Evolutionary conservation across 306 rosid species (phyloP).

Genomic region (Alnus glutinosa): DNA sequence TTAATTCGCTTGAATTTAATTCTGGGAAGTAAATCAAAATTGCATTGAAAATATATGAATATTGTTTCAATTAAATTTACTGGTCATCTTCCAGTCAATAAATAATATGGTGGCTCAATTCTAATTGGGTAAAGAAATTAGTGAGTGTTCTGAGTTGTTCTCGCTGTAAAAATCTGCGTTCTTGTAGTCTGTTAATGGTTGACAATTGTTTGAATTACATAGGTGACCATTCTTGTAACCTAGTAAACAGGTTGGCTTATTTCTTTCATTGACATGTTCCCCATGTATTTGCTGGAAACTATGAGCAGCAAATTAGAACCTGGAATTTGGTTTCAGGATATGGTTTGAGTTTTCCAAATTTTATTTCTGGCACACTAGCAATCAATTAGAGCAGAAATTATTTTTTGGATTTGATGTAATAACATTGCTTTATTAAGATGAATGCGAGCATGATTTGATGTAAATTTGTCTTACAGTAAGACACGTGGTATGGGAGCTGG

Average conservation of each 20-base stretch:
- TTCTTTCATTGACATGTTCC: not conserved
- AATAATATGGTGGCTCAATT: too few relatives aligned
- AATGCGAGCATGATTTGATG: not conserved
- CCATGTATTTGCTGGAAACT: not conserved
- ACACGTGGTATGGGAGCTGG: conserved; percentile 87
- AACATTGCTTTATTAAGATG: not conserved
- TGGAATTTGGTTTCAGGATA: not conserved
- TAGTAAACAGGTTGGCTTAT: not conserved
- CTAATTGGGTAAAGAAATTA: not conserved
- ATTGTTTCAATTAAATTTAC: not conserved
- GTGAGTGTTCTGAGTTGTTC: not conserved
- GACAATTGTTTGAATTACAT: not conserved
- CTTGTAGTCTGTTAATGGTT: not conserved
- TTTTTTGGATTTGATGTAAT: not conserved
- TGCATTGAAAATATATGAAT: not conserved
- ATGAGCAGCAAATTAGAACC: not conserved
- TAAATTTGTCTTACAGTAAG: conserved; percentile 41
- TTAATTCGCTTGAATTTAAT: not conserved
- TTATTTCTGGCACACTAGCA: not conserved
- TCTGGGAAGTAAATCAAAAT: not conserved
- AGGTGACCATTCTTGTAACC: not conserved
- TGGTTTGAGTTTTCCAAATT: not conserved
- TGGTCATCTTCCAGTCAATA: not conserved
- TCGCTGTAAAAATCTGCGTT: not conserved
- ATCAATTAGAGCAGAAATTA: not conserved